These are phyloP conservation scores for Pythium periplocum DNA, from an alignment of 352 stramenopile genomes.

Conservation along the genomic window DNA sequence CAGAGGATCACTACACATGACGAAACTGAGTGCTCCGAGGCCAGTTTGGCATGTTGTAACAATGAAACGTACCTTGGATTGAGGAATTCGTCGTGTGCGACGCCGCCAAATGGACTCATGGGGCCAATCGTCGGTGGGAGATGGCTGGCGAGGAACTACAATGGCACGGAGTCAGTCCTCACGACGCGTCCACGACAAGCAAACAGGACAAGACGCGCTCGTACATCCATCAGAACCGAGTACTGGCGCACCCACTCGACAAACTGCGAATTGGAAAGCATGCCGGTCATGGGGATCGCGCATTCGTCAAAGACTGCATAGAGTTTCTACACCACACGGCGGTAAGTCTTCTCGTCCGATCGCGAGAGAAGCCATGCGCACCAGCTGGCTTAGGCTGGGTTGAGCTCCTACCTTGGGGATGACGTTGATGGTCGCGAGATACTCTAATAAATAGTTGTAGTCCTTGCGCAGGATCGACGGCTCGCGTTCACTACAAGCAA, in stretches of 20 bases:
- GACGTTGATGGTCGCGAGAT: slow-evolving; percentile 50
- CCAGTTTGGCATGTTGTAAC: too few species aligned
- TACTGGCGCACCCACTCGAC: slow-evolving; percentile 72
- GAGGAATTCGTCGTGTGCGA: slow-evolving; percentile 34
- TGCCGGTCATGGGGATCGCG: slow-evolving; percentile 38
- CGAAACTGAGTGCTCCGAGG: too few species aligned
- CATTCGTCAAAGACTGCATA: slow-evolving; percentile 76
- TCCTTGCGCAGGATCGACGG: slow-evolving; percentile 63
- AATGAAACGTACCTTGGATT: not conserved
- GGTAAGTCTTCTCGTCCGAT: too few species aligned
- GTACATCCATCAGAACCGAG: slow-evolving; percentile 57
- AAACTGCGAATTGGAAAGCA: slow-evolving; percentile 61
- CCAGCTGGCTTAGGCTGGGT: too few species aligned
- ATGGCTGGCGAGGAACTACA: slow-evolving; percentile 42
- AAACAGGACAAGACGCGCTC: not conserved
- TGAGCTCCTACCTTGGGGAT: slow-evolving; percentile 44
- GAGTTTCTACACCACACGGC: slow-evolving; percentile 32
- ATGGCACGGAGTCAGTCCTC: not conserved
- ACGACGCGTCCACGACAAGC: not conserved
- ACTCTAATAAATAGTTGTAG: slow-evolving; percentile 64
- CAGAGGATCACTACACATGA: slow-evolving; percentile 42
- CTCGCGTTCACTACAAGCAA: slow-evolving; percentile 34
- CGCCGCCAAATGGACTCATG: slow-evolving; percentile 31
- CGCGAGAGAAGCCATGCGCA: too few species aligned
- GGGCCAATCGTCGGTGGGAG: slow-evolving; percentile 29